These are phyloP conservation scores for Monotropa hypopitys DNA, from an alignment of 179 eudicot species.

Conservation along the genomic window DNA sequence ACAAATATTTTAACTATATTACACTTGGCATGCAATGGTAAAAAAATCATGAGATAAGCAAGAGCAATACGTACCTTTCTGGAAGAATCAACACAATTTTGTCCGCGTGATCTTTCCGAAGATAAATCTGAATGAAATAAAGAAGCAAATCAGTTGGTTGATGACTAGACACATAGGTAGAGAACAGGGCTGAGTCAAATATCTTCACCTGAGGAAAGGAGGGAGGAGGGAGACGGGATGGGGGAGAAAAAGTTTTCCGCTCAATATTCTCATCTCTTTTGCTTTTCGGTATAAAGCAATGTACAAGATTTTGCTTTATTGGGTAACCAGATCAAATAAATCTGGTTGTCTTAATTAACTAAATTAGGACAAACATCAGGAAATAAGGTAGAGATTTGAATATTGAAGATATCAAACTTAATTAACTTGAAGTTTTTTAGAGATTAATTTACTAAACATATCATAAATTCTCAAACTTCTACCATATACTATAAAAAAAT, in stretches of 20 bases:
- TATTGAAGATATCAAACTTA: no score
- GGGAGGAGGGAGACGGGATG: no score
- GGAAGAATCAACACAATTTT: conserved; percentile 11
- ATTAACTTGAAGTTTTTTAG: background rate
- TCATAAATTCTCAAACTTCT: background rate
- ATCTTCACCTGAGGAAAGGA: background rate
- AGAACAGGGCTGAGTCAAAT: background rate
- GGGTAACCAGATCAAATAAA: background rate
- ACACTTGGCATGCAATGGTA: background rate
- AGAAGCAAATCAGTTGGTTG: conserved; percentile 1
- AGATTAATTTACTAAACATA: background rate
- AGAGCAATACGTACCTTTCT: conserved; percentile 16
- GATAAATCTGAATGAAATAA: conserved; percentile 19
- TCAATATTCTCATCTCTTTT: background rate
- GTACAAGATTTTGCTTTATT: background rate
- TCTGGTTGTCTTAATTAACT: background rate
- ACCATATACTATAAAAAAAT: background rate
- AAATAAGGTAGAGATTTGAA: background rate
- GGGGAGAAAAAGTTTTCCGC: background rate
- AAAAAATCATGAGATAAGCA: background rate
- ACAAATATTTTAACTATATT: background rate
- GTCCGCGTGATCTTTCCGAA: conserved; percentile 18
- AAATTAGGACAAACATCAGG: background rate
- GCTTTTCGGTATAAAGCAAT: background rate
- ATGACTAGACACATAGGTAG: background rate